Evolutionary conservation across 106 monocot species (phyloP).

Genomic region (Apostasia shenzhenica): DNA sequence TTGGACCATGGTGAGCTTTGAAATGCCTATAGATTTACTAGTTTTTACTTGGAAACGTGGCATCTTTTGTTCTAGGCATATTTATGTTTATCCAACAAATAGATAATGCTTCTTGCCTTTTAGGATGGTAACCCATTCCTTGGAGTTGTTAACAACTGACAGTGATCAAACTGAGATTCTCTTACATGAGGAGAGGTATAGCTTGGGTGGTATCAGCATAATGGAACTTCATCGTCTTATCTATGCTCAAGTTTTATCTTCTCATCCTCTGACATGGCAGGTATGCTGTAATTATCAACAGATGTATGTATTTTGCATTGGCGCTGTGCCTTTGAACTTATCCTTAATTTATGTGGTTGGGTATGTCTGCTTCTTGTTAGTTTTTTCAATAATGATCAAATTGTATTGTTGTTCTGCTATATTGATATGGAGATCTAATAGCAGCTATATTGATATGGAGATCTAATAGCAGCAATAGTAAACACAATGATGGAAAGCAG

Average conservation of each 20-base stretch:
- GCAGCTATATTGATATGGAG: too few relatives aligned
- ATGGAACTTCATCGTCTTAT: conserved; percentile 78
- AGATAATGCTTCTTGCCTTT: conserved; percentile 6
- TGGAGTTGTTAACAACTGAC: conserved; percentile 63
- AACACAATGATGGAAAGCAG: too few relatives aligned
- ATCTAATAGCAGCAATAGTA: too few relatives aligned
- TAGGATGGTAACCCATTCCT: conserved; percentile 91
- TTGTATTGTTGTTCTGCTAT: too few relatives aligned
- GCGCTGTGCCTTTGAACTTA: too few relatives aligned
- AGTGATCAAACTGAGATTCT: conserved; percentile 61
- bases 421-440: too few relatives aligned
- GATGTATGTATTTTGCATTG: too few relatives aligned
- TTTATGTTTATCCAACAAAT: conserved; percentile 12
- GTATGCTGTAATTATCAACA: conserved; percentile 25
- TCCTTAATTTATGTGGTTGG: too few relatives aligned
- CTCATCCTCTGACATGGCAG: conserved; percentile 91
- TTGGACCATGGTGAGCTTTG: conserved; percentile 81
- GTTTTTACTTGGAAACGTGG: conserved; percentile 1
- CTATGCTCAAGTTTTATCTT: conserved; percentile 89
- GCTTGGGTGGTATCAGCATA: conserved; percentile 84
- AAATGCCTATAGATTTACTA: background rate
- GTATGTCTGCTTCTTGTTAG: too few relatives aligned
- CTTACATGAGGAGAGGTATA: conserved; percentile 78
- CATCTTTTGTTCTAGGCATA: background rate
- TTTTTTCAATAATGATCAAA: too few relatives aligned